These are phyloP conservation scores for Nakazawaea anatomiae DNA, from an alignment of 805 yeast genomes.

Conservation along the genomic window DNA sequence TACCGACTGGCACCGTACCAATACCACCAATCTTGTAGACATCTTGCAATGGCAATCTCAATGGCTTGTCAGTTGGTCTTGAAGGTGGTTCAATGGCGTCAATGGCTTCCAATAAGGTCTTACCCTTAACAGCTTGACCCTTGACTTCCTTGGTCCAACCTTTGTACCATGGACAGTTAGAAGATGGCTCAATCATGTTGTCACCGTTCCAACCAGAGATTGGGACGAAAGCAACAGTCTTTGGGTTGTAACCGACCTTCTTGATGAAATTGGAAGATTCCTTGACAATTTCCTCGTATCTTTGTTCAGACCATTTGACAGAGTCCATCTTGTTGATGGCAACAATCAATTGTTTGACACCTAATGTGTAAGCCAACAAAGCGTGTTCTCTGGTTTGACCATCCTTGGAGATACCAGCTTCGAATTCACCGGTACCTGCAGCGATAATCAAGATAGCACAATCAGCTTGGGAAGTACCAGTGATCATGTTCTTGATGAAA, in stretches of 20 bases:
- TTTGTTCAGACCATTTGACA: constrained; percentile 78
- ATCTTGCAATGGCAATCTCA: constrained; percentile 86
- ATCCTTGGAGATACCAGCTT: constrained; percentile 91
- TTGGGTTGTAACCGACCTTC: constrained; percentile 82
- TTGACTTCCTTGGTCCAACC: constrained; percentile 79
- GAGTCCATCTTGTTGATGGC: constrained; percentile 96
- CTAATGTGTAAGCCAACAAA: constrained; percentile 81
- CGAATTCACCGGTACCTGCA: constrained; percentile 92
- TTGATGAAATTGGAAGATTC: constrained; percentile 76
- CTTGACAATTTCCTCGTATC: constrained; percentile 74
- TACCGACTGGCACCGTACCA: constrained; percentile 90
- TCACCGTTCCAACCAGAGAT: constrained; percentile 92
- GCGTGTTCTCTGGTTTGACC: constrained; percentile 97
- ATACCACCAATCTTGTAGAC: constrained; percentile 92
- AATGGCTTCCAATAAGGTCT: constrained; percentile 80
- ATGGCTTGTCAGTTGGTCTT: constrained; percentile 83
- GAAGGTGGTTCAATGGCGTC: constrained; percentile 76
- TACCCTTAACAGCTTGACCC: constrained; percentile 70
- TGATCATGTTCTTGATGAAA: constrained; percentile 94
- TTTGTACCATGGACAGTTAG: constrained; percentile 86
- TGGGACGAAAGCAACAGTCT: constrained; percentile 83
- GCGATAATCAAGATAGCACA: constrained; percentile 88
- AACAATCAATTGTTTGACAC: constrained; percentile 82
- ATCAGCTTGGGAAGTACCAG: constrained; percentile 94
- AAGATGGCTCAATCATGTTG: constrained; percentile 81